Conservation (phyloP, 371 early-diverging fungal species). For the Phascolomyces articulosus region DNA sequence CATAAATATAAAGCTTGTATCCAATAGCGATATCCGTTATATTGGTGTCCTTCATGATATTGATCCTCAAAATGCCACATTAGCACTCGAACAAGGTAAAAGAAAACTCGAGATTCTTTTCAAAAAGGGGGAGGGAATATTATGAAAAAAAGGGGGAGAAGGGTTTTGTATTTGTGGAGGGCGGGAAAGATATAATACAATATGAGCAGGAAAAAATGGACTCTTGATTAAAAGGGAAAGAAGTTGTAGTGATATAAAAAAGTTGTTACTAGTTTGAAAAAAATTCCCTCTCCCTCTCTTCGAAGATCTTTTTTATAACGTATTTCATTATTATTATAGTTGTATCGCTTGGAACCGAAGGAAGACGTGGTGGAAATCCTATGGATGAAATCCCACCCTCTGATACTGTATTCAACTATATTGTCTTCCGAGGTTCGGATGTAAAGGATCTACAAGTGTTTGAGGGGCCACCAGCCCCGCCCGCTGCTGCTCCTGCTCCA, state of each 20-base stretch:
- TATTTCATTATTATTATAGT: constrained; percentile 33
- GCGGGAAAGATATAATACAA: too few relatives aligned
- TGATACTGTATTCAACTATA: constrained; percentile 79
- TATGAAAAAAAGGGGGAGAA: background rate
- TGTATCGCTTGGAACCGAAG: constrained; percentile 78
- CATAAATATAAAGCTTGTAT: constrained; percentile 16
- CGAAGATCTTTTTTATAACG: too few relatives aligned
- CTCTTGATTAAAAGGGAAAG: too few relatives aligned
- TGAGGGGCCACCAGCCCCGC: constrained; percentile 50
- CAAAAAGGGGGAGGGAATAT: background rate
- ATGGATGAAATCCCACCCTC: constrained; percentile 77
- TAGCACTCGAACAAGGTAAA: constrained; percentile 79
- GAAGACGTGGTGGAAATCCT: constrained; percentile 66
- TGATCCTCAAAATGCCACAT: constrained; percentile 78
- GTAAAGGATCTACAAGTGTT: constrained; percentile 87
- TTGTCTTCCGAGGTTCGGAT: constrained; percentile 90
- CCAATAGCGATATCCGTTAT: constrained; percentile 80
- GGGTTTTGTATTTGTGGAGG: background rate
- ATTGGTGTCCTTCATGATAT: constrained; percentile 82
- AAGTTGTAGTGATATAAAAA: too few relatives aligned
- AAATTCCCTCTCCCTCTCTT: too few relatives aligned
- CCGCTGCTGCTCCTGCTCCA: background rate
- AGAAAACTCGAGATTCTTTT: background rate
- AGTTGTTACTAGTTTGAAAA: too few relatives aligned
- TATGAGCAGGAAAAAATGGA: too few relatives aligned